A percentile compares a stretch with the other conserved stretches of the same genome.
Evolutionary conservation across 495 filamentous ascomycete genomes (phyloP).

Genomic region (Oidiodendron maius): DNA sequence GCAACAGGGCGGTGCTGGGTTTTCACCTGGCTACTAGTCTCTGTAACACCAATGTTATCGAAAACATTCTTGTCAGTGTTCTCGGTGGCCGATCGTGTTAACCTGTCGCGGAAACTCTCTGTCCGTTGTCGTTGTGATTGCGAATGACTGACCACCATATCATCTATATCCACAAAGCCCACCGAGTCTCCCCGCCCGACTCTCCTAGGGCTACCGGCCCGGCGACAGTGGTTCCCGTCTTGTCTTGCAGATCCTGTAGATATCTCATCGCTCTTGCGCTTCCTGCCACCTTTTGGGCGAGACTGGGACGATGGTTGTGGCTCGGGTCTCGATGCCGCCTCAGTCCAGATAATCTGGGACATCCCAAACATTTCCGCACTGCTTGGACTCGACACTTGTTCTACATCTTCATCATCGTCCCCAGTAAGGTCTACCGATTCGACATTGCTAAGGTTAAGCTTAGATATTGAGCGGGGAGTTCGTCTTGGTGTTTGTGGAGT

Average conservation of each 20-base stretch:
- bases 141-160: constrained; percentile 19
- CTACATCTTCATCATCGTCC: constrained; percentile 33
- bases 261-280: constrained; percentile 70
- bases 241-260: constrained; percentile 27
- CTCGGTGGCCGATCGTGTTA: constrained; percentile 18
- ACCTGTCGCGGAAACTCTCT: constrained; percentile 5
- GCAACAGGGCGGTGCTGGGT: constrained; percentile 15
- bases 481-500: constrained; percentile 20
- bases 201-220: constrained; percentile 1
- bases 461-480: constrained; percentile 13
- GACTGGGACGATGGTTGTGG: constrained; percentile 24
- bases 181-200: background rate
- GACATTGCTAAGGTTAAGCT: constrained; percentile 28
- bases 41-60: constrained; percentile 16
- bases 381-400: constrained; percentile 30
- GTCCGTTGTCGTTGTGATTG: constrained; percentile 11
- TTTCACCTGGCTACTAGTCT: constrained; percentile 20
- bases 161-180: constrained; percentile 23
- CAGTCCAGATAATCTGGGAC: constrained; percentile 51
- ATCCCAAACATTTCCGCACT: constrained; percentile 41
- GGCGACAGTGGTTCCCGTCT: background rate
- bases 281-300: constrained; percentile 31
- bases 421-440: constrained; percentile 71
- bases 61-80: constrained; percentile 10
- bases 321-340: constrained; percentile 40